Evolutionary conservation across 2,329 filamentous ascomycete species (phyloP).

Genomic region (Fusarium staphyleae): DNA sequence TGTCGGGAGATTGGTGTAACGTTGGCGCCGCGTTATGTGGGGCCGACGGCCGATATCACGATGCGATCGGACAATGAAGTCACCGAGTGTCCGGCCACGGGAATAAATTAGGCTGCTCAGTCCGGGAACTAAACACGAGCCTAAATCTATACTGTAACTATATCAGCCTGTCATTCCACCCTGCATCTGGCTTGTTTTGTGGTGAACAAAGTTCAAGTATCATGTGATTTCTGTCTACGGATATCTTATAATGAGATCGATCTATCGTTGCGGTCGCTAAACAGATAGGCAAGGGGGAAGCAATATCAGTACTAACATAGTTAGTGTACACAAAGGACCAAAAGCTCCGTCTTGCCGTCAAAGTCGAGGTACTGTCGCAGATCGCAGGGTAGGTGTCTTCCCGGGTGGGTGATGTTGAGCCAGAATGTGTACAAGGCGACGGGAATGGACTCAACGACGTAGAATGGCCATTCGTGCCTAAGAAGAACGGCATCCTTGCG

Average conservation of each 20-base stretch:
- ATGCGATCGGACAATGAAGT: constrained; percentile 18
- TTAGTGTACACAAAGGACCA: constrained; percentile 39
- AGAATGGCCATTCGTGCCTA: constrained; percentile 56
- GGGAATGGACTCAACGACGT: constrained; percentile 53
- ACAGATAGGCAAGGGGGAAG: too few relatives aligned
- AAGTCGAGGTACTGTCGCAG: constrained; percentile 49
- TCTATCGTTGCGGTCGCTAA: too few relatives aligned
- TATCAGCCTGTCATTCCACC: background rate
- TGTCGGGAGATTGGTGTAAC: background rate
- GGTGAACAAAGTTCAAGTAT: too few relatives aligned
- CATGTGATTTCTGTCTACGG: too few relatives aligned
- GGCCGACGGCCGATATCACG: background rate
- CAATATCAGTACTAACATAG: too few relatives aligned
- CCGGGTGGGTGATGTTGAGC: constrained; percentile 54
- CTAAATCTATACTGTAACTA: background rate
- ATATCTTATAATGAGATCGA: too few relatives aligned
- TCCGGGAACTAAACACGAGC: too few relatives aligned
- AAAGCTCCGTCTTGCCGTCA: constrained; percentile 48
- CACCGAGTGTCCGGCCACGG: constrained; percentile 25
- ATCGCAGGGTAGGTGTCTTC: constrained; percentile 49
- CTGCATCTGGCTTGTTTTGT: too few relatives aligned
- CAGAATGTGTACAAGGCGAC: constrained; percentile 54
- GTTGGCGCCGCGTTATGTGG: background rate
- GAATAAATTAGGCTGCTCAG: background rate
- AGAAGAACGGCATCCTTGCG: constrained; percentile 43